These are phyloP conservation scores for Clarireedia hainanense DNA, from an alignment of 2,329 filamentous ascomycete species.

Conservation along the genomic window DNA sequence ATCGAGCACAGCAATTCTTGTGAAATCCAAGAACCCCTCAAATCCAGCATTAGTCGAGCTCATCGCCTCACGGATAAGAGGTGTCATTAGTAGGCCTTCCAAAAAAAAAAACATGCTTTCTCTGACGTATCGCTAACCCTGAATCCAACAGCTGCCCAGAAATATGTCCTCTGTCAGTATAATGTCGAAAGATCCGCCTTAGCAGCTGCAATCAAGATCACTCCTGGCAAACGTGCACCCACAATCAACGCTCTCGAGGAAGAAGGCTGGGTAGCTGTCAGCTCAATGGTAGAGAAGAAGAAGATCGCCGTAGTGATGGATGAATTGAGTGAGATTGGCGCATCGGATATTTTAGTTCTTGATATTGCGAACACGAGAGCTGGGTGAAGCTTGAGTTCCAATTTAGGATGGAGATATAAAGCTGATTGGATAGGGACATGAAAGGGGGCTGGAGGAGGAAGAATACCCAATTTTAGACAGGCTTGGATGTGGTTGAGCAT, in stretches of 20 bases:
- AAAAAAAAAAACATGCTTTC: background rate
- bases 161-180: conserved; percentile 92
- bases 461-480: too few relatives aligned
- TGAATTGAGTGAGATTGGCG: conserved; percentile 27
- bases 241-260: conserved; percentile 86
- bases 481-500: background rate
- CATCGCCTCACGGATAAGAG: conserved; percentile 78
- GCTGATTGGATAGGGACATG: background rate
- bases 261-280: conserved; percentile 89
- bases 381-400: conserved; percentile 6
- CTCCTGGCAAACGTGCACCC: conserved; percentile 87
- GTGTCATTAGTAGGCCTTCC: conserved; percentile 67
- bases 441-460: too few relatives aligned
- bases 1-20: conserved; percentile 78
- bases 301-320: conserved; percentile 30
- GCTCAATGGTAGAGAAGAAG: conserved; percentile 60
- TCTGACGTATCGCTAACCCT: background rate
- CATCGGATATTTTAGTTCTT: conserved; percentile 30
- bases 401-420: background rate
- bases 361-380: conserved; percentile 29
- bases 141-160: conserved; percentile 59
- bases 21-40: conserved; percentile 79
- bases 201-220: conserved; percentile 62
- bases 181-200: conserved; percentile 73
- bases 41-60: conserved; percentile 75